These are phyloP conservation scores for Phytophthora tubulina DNA, from an alignment of 352 stramenopile genomes.

Conservation along the genomic window DNA sequence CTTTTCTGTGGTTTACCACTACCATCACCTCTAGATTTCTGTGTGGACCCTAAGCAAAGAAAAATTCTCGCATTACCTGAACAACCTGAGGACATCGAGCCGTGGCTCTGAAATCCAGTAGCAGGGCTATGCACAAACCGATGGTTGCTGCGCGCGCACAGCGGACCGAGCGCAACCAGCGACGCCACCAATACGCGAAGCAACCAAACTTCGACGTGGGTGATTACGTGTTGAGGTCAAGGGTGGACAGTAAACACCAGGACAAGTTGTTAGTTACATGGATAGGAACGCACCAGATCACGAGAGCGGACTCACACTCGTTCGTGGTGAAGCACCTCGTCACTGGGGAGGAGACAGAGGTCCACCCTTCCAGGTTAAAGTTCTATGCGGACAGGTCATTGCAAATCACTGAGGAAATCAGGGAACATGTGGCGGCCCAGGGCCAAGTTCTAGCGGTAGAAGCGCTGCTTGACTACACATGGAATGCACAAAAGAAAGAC, in stretches of 20 bases:
- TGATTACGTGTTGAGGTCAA: constrained; percentile 45
- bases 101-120: constrained; percentile 1
- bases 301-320: constrained; percentile 26
- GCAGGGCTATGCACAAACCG: constrained; percentile 27
- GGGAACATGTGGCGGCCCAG: constrained; percentile 35
- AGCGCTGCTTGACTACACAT: background rate
- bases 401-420: constrained; percentile 37
- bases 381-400: constrained; percentile 41
- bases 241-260: constrained; percentile 36
- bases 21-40: constrained; percentile 7
- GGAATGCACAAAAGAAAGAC: constrained; percentile 13
- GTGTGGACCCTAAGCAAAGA: constrained; percentile 3
- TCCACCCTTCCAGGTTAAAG: constrained; percentile 40
- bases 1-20: constrained; percentile 29
- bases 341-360: constrained; percentile 31
- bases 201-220: constrained; percentile 33
- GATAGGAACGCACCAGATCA: constrained; percentile 42
- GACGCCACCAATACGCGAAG: constrained; percentile 5
- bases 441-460: constrained; percentile 23
- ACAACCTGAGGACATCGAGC: constrained; percentile 2
- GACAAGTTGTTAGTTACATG: constrained; percentile 48
- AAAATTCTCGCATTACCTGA: constrained; percentile 10
- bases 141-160: constrained; percentile 11
- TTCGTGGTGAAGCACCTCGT: constrained; percentile 31
- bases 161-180: constrained; percentile 18